Base-by-base conservation (phyloP, 306 rosid species). In the Dryas drummondii region DNA sequence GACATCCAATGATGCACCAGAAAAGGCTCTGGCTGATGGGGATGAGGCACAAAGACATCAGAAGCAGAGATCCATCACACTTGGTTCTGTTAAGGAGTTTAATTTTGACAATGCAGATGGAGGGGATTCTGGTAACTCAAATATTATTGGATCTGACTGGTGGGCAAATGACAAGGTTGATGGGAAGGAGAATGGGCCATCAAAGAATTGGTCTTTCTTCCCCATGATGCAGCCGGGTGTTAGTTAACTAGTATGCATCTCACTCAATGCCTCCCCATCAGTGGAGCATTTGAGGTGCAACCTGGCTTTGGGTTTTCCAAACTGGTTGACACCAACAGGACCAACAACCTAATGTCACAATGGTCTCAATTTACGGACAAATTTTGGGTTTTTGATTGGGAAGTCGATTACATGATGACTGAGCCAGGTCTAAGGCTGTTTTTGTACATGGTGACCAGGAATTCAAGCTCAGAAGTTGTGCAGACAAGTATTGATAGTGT, bases 131-230 rank as follows among this genome's bases (percentile, higher is more conserved):
- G 81, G 50, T 57, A 79, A 54, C 6, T 77, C 97, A 8, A 70
- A 74, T 72, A 48, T 82, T 57, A 58, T 86, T 64, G 86, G 77
- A 64, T 82, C 94, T 7, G 91, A 87, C 54, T 90, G 99, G 99
- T 94, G 98, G 98, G 93, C 93, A 12, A 90, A 88, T 80, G 91
- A 86, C 83, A 96, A 90, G 80, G 96, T 86, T 73, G 87, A 51
- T 19, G 87, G 79, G 78, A 85, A 77, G 52, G 96, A 92, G 22
- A 72, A 84, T 22, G 87, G 73, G 15, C 46, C 85, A 26, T 19
- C 85, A 48, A 79, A 88, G 78, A 58, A 84, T 70, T 94, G 99
- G 97, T 84, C 97, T 66, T 94, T 94, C 85, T 94, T 90, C 81
- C 97, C 97, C 46, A 62, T 84, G 84, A 67, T 86, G 75, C 97